A percentile compares a stretch with the other conserved stretches of the same genome.
Evolutionary conservation across 2,329 filamentous ascomycete species (phyloP).

Genomic region (Fusarium hainanense): DNA sequence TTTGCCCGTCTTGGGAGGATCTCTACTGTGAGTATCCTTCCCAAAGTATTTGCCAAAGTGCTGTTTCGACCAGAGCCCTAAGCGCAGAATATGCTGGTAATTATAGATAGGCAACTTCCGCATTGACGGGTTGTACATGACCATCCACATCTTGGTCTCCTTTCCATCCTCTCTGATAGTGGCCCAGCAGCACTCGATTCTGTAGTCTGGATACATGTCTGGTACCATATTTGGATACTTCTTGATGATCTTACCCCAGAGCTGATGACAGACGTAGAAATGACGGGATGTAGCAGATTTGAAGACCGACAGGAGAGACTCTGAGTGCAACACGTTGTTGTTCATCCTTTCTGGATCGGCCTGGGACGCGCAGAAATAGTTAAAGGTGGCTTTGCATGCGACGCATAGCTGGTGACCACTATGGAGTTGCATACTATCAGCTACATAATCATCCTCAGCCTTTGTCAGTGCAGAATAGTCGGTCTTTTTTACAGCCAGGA

Average conservation of each 20-base stretch:
- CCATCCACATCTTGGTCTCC: not conserved
- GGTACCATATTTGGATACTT: not conserved
- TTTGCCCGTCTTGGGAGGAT: too few species aligned
- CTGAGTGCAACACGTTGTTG: not conserved
- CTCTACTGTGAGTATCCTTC: not conserved
- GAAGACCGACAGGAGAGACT: not conserved
- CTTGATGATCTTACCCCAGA: not conserved
- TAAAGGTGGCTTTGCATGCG: not conserved
- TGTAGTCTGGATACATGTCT: not conserved
- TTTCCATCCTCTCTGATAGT: not conserved
- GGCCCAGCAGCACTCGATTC: slow-evolving; percentile 4
- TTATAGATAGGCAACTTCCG: not conserved
- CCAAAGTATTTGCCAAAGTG: not conserved
- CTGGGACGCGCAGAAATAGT: not conserved
- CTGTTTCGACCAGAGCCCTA: not conserved
- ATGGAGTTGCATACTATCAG: not conserved
- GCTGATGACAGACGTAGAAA: not conserved
- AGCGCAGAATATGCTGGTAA: not conserved
- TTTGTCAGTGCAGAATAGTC: not conserved
- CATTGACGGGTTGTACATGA: not conserved
- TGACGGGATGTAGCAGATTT: not conserved
- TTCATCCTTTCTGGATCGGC: not conserved
- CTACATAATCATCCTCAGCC: not conserved
- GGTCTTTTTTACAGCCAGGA: too few species aligned
- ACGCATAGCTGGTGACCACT: not conserved